Conservation (phyloP, 352 stramenopile species). For the Globisporangium alternatum region DNA sequence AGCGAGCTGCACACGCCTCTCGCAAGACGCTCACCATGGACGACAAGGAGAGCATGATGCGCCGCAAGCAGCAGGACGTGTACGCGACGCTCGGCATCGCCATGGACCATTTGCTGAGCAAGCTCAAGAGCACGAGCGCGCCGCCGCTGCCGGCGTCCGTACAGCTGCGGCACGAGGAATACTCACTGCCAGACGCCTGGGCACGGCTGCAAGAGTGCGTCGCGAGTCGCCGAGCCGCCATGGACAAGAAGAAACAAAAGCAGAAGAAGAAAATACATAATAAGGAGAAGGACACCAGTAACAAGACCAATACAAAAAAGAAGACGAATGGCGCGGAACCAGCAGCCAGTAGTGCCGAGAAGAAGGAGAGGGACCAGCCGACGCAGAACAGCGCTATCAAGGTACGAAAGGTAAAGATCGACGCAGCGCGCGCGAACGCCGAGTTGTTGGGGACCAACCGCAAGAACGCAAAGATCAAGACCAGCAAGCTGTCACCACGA, state of each 20-base stretch:
- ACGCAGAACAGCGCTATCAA: not conserved
- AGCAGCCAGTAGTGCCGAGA: not conserved
- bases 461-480: constrained; percentile 20
- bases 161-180: constrained; percentile 7
- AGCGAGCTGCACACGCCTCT: not conserved
- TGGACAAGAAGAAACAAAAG: constrained; percentile 21
- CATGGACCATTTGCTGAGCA: constrained; percentile 50
- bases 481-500: constrained; percentile 1
- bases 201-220: constrained; percentile 19
- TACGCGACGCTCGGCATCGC: constrained; percentile 42
- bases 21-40: not conserved
- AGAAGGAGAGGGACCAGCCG: not conserved
- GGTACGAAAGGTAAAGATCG: constrained; percentile 10
- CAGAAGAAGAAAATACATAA: constrained; percentile 19
- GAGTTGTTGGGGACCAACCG: constrained; percentile 4
- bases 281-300: constrained; percentile 6
- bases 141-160: constrained; percentile 21
- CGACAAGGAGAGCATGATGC: constrained; percentile 14
- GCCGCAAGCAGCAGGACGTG: constrained; percentile 19
- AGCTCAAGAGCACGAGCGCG: constrained; percentile 21
- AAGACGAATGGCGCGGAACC: constrained; percentile 17
- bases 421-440: constrained; percentile 1
- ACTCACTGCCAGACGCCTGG: constrained; percentile 20
- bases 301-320: not conserved
- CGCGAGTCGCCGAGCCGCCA: constrained; percentile 22